Evolutionary conservation across 2,329 filamentous ascomycete species (phyloP), one percentile per base, ranked within the genome.

Genomic region (Fusarium robinianum): DNA sequence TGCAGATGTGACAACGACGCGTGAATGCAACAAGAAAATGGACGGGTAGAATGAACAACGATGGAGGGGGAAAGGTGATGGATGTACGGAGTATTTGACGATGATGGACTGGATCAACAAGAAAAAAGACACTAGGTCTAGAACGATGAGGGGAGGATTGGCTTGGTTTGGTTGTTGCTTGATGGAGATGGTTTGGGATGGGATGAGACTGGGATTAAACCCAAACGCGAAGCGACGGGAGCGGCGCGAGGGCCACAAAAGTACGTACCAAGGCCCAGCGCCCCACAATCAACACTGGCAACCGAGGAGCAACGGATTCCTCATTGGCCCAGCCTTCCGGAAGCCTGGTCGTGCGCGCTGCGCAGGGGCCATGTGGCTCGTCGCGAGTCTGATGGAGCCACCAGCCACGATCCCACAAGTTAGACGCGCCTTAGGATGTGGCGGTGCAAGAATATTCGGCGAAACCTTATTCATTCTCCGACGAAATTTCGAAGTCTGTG

Each of bases 291-390:
- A 79, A 79, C 74, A 80, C 54, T 66, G 63, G 72, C 75, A 80
- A 81, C 78, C 62, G 66, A 77, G 56, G 66, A 58, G 78, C 79
- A 84, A 84, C 81, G 63, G 60, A 10, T 4, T 25, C 57, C 16
- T 65, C 41, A 78, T 79, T 79, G 75, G 76, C 26, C 49, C 46
- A 55, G 39, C 51, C 48, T 34, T 51, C 39, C 38, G 46, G 47
- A 51, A 37, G 52, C 50, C 51, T 19, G 46, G 40, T n/a, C n/a
- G n/a, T 46, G 35, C 41, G 44, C 50, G 43, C 40, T 35, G 30
- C 33, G 40, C 44, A 54, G 53, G 48, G 55, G 43, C 61, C 55
- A 55, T 63, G 57, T 63, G 59, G 60, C 62, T 63, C 31, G 53
- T 60, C 58, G 61, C 62, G 59, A 39, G 31, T 30, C 8, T 32